These are phyloP conservation scores for Aspergillus steynii DNA, from an alignment of 495 filamentous ascomycete genomes.

Conservation along the genomic window DNA sequence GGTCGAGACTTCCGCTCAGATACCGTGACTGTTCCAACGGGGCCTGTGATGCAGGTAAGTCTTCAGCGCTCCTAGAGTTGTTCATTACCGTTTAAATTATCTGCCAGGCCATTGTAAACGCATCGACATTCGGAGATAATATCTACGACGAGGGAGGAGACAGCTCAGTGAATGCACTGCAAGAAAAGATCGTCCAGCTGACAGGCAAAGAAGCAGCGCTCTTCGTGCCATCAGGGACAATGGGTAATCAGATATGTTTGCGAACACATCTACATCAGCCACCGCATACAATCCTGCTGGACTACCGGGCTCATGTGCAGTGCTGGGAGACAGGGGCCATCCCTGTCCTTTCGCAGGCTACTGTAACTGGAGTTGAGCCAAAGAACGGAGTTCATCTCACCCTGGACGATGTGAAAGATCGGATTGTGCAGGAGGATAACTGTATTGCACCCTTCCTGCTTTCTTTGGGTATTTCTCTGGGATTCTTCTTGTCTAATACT, in stretches of 20 bases:
- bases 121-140: constrained; percentile 61
- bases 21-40: constrained; percentile 73
- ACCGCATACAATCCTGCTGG: constrained; percentile 68
- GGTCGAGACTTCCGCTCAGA: constrained; percentile 44
- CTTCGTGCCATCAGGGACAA: constrained; percentile 77
- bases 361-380: constrained; percentile 55
- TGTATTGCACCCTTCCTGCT: constrained; percentile 5
- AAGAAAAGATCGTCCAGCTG: constrained; percentile 59
- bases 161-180: constrained; percentile 64
- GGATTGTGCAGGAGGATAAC: constrained; percentile 47
- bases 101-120: constrained; percentile 45
- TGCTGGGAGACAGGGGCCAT: constrained; percentile 70
- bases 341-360: constrained; percentile 57
- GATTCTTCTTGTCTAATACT: background rate
- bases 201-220: constrained; percentile 67
- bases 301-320: constrained; percentile 64
- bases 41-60: constrained; percentile 43
- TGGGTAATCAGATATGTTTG: constrained; percentile 76
- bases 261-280: constrained; percentile 66
- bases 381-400: constrained; percentile 65
- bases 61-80: no score
- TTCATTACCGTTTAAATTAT: background rate
- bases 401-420: constrained; percentile 60
- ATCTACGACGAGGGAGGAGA: constrained; percentile 66
- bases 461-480: no score